Conservation (phyloP, 768 basidiomycete species). For the Thelephora ganbajun region DNA sequence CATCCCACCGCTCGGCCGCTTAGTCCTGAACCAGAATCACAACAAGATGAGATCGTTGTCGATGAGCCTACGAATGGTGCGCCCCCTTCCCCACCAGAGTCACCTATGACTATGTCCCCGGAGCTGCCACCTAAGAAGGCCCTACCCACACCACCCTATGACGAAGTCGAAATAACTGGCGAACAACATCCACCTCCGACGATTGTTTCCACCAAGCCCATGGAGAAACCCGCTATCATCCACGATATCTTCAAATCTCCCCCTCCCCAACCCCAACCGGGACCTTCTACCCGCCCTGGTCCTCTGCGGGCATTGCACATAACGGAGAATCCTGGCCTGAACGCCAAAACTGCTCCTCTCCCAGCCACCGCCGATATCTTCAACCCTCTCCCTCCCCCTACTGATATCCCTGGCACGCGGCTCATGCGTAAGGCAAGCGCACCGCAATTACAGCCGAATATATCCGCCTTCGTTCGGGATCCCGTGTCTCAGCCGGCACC, state of each 20-base stretch:
- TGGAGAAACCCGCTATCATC: neutral
- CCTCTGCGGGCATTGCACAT: neutral
- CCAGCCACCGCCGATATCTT: neutral
- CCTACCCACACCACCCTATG: too few relatives aligned
- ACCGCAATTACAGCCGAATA: neutral
- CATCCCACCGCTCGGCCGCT: too few relatives aligned
- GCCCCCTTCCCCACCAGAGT: neutral
- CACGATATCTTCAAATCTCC: neutral
- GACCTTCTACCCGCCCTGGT: neutral
- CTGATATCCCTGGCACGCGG: neutral
- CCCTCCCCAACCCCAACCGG: constrained; percentile 3
- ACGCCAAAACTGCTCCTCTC: neutral
- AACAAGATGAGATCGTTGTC: too few relatives aligned
- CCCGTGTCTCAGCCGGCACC: neutral
- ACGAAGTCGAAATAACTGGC: too few relatives aligned
- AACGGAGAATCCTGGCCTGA: neutral
- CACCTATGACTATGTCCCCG: neutral
- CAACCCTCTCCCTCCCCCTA: neutral
- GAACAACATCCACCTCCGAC: too few relatives aligned
- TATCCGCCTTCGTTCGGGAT: neutral
- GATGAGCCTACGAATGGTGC: neutral
- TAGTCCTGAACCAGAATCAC: too few relatives aligned
- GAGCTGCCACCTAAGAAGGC: neutral
- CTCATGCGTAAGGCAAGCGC: neutral
- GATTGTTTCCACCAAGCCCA: neutral